These are phyloP conservation scores for Asterophora lycoperdoides DNA, from an alignment of 768 basidiomycete species.

Conservation along the genomic window DNA sequence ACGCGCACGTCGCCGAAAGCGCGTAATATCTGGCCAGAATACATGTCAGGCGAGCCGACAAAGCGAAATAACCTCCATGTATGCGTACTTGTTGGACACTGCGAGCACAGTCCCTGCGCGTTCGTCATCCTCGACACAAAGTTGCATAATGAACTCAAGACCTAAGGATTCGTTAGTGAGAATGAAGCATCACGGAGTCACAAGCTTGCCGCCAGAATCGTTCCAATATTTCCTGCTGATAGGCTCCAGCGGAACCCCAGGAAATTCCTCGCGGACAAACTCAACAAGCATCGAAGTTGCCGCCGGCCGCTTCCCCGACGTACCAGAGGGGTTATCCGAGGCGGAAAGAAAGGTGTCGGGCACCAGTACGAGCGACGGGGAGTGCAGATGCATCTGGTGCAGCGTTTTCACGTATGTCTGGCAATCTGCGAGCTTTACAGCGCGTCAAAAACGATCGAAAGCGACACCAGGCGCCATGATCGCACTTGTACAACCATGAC, in stretches of 20 bases:
- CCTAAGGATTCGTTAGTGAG: constrained; percentile 38
- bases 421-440: constrained; percentile 71
- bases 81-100: constrained; percentile 69
- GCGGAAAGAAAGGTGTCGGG: constrained; percentile 76
- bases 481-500: constrained; percentile 74
- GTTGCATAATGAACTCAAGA: constrained; percentile 71
- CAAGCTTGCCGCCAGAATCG: constrained; percentile 58
- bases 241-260: constrained; percentile 60
- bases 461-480: constrained; percentile 2
- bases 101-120: constrained; percentile 76
- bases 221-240: constrained; percentile 84
- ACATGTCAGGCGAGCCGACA: not conserved
- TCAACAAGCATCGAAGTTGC: constrained; percentile 64
- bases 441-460: constrained; percentile 1
- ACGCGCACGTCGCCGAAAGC: constrained; percentile 77
- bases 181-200: not conserved
- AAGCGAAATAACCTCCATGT: constrained; percentile 18
- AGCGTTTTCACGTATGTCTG: constrained; percentile 87
- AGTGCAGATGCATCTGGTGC: constrained; percentile 79
- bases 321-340: constrained; percentile 43
- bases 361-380: constrained; percentile 66
- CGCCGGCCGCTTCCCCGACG: constrained; percentile 39
- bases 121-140: constrained; percentile 79
- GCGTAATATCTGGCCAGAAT: constrained; percentile 73
- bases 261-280: constrained; percentile 72